A percentile compares a stretch with the other conserved stretches of the same genome.
phyloP scores from a whole-genome alignment of 2,329 filamentous ascomycete species.

The Alternaria gansuensis region DNA sequence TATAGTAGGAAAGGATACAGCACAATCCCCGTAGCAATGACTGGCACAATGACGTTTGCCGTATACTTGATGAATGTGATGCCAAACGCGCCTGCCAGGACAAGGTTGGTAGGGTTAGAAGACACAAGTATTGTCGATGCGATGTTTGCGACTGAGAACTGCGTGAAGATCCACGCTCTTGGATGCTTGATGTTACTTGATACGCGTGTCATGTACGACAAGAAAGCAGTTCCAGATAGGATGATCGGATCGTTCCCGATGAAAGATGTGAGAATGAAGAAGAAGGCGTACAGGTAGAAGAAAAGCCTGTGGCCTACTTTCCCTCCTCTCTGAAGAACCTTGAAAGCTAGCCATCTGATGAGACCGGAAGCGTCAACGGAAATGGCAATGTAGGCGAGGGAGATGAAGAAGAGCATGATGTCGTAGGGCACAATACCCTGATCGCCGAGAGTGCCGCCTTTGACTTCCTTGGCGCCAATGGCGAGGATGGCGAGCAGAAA shows the following conservation, averaged over 20 bases:
- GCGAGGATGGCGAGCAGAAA: conserved; percentile 75
- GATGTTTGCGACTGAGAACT: conserved; percentile 77
- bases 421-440: conserved; percentile 74
- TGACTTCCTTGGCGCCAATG: conserved; percentile 72
- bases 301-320: conserved; percentile 73
- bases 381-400: conserved; percentile 77
- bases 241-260: conserved; percentile 81
- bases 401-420: conserved; percentile 79
- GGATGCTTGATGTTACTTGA: conserved; percentile 76
- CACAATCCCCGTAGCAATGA: conserved; percentile 71
- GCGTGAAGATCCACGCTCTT: conserved; percentile 75
- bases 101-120: conserved; percentile 79
- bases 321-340: conserved; percentile 72
- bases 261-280: conserved; percentile 71
- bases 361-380: conserved; percentile 79
- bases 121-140: conserved; percentile 79
- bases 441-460: conserved; percentile 72
- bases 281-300: conserved; percentile 77
- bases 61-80: conserved; percentile 78
- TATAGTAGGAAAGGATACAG: conserved; percentile 76
- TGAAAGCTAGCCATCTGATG: conserved; percentile 75
- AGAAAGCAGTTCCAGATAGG: conserved; percentile 75
- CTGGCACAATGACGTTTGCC: conserved; percentile 79
- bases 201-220: conserved; percentile 79
- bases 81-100: conserved; percentile 74